Percentiles rank a stretch among this genome's conserved stretches.
These are phyloP conservation scores for Chlorella ohadii DNA, from an alignment of 139 green algal species.

Conservation along the genomic window DNA sequence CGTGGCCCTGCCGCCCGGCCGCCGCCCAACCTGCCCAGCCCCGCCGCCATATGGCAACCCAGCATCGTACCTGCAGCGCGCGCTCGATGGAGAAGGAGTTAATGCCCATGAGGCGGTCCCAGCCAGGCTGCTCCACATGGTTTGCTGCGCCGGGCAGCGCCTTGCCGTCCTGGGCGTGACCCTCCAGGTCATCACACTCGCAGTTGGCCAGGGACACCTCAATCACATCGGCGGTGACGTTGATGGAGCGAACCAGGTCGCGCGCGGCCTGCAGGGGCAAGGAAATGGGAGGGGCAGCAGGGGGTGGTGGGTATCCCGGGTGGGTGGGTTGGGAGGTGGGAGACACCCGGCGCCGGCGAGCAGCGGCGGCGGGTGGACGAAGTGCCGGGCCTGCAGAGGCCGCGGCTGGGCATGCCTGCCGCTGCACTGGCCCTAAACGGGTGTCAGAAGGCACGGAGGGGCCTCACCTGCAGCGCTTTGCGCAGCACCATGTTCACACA, in stretches of 20 bases:
- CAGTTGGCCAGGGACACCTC: constrained; percentile 71
- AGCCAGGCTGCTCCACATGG: constrained; percentile 5
- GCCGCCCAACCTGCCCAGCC: neutral
- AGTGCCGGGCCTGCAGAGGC: too few species aligned
- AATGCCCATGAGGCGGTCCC: constrained; percentile 61
- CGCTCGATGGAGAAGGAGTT: constrained; percentile 85
- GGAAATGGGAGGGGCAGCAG: neutral
- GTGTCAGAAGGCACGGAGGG: too few species aligned
- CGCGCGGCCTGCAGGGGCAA: constrained; percentile 17
- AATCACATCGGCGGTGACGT: constrained; percentile 72
- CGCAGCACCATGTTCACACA: too few species aligned
- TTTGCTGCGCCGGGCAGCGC: neutral
- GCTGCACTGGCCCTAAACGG: too few species aligned
- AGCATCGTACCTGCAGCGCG: constrained; percentile 55
- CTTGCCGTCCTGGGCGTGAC: neutral
- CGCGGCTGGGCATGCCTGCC: too few species aligned
- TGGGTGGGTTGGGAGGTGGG: neutral
- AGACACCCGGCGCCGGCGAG: neutral
- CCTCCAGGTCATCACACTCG: neutral
- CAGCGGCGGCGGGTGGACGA: too few species aligned
- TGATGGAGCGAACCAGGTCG: constrained; percentile 78
- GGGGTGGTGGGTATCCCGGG: neutral
- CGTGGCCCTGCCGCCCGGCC: neutral
- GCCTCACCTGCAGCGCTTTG: too few species aligned
- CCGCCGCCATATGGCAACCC: too few species aligned